Conservation (phyloP, 768 basidiomycete species). For the Pisolithus albus region DNA sequence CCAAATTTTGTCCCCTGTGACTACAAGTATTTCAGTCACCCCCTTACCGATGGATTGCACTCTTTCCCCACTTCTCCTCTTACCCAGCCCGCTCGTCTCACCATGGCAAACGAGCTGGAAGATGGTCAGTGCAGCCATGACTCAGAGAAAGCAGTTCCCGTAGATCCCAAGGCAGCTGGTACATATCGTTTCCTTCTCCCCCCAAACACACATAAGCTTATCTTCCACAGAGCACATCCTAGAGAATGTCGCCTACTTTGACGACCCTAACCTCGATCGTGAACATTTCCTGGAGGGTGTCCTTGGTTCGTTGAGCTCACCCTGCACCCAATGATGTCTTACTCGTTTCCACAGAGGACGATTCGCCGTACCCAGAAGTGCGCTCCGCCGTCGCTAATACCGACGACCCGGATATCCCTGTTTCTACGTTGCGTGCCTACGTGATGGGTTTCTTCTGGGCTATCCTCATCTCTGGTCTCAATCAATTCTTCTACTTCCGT, state of each 20-base stretch:
- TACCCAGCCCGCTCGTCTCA: not conserved
- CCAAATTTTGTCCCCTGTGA: not conserved
- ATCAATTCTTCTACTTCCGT: slow-evolving; percentile 73
- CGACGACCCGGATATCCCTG: slow-evolving; percentile 62
- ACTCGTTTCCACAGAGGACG: slow-evolving; percentile 40
- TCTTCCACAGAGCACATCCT: slow-evolving; percentile 3
- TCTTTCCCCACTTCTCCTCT: not conserved
- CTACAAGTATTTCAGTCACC: not conserved
- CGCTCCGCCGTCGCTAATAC: slow-evolving; percentile 69
- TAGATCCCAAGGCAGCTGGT: slow-evolving; percentile 6
- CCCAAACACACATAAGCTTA: not conserved
- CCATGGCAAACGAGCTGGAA: slow-evolving; percentile 12
- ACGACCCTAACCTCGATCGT: slow-evolving; percentile 33
- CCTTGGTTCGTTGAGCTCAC: slow-evolving; percentile 9
- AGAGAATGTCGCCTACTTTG: slow-evolving; percentile 17
- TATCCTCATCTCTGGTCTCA: slow-evolving; percentile 61
- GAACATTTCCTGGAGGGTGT: slow-evolving; percentile 9
- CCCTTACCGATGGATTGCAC: not conserved
- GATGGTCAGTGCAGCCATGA: slow-evolving; percentile 1
- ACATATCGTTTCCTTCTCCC: not conserved
- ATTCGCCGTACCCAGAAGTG: slow-evolving; percentile 83
- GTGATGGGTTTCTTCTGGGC: slow-evolving; percentile 50
- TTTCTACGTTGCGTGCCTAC: slow-evolving; percentile 54
- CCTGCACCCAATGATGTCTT: slow-evolving; percentile 10
- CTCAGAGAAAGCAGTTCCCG: slow-evolving; percentile 8